Evolutionary conservation across 2,329 filamentous ascomycete species (phyloP), one percentile per base, ranked within the genome.

Genomic region (Zymoseptoria tritici): DNA sequence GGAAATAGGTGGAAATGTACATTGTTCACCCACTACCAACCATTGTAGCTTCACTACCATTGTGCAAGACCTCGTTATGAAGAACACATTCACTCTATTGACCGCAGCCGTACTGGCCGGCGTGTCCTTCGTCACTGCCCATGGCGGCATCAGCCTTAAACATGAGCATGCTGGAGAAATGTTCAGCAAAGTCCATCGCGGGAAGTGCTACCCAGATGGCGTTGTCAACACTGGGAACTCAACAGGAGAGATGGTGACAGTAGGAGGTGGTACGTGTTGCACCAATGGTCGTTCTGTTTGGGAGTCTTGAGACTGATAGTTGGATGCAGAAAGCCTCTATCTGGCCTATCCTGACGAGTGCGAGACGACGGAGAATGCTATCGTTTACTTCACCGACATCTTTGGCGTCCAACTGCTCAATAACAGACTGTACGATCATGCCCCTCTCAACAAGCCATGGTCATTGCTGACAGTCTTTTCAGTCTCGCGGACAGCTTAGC

Each of bases 401-500:
- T 74, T 71, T 56, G 72, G 72, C 51, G 60, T 72, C 26, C 66
- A 68, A 6, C 59, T 72, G 16, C 53, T 69, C 50, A 68, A 73
- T 57, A 74, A 72, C 58, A 67, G 68, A 55, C 68, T 73, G 69
- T 71, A 53, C 46, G 59, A 56, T 46, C 16, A 2, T 6, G 3
- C 13, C 36, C 36, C 1, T 7, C 36, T n/a, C 36, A 7, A 16
- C 3, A 24, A 24, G 22, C 13, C 36, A n/a, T 16, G 16, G 36
- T 7, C 36, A 46, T 16, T 11, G 31, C 51, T 57, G 36, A 63
- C 36, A 13, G n/a, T 4, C n/a, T 11, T 2, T 21, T 3, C 55
- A 72, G 70, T 2, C 66, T 73, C 13, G 72, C 72, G n/a, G 72
- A 74, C 57, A 68, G 67, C 24, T 59, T 74, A 11, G 70, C 72